Evolutionary conservation across 257 asterid species (phyloP).

Genomic region (Buddleja alternifolia): DNA sequence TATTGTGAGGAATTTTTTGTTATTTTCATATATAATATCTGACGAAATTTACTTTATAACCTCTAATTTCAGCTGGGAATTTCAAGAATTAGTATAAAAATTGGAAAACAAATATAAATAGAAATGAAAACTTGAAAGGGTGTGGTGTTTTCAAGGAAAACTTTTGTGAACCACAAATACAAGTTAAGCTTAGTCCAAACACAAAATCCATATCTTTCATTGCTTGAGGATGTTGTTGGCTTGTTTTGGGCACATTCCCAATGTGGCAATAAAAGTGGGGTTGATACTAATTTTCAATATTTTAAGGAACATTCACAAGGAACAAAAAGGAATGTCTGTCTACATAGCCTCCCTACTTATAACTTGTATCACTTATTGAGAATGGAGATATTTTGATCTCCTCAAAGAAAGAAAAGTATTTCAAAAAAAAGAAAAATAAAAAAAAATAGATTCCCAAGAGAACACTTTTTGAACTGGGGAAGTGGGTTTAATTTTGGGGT

Average conservation of each 20-base stretch:
- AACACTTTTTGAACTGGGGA: constrained; percentile 37
- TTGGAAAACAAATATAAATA: too few species aligned
- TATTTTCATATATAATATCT: too few species aligned
- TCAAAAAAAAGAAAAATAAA: background rate
- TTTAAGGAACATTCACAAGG: constrained; percentile 45
- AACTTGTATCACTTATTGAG: constrained; percentile 14
- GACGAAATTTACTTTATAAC: too few species aligned
- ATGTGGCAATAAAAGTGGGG: constrained; percentile 32
- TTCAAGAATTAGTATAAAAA: too few species aligned
- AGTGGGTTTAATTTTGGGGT: constrained; percentile 16
- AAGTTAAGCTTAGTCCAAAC: constrained; percentile 24
- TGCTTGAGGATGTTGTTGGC: constrained; percentile 30
- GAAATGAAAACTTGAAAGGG: too few species aligned
- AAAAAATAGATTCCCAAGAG: constrained; percentile 29
- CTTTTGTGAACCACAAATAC: constrained; percentile 14
- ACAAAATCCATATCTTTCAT: constrained; percentile 28
- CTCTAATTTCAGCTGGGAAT: too few species aligned
- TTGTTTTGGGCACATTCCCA: constrained; percentile 40
- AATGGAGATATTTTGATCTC: constrained; percentile 11
- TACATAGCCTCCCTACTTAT: constrained; percentile 29
- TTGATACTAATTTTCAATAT: constrained; percentile 27
- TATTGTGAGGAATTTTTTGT: too few species aligned
- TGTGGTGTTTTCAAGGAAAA: too few species aligned
- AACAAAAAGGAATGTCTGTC: constrained; percentile 79
- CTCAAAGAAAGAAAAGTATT: background rate